A percentile compares a stretch with the other conserved stretches of the same genome.
phyloP scores from a whole-genome alignment of 345 rosid species.

The Salix purpurea region DNA sequence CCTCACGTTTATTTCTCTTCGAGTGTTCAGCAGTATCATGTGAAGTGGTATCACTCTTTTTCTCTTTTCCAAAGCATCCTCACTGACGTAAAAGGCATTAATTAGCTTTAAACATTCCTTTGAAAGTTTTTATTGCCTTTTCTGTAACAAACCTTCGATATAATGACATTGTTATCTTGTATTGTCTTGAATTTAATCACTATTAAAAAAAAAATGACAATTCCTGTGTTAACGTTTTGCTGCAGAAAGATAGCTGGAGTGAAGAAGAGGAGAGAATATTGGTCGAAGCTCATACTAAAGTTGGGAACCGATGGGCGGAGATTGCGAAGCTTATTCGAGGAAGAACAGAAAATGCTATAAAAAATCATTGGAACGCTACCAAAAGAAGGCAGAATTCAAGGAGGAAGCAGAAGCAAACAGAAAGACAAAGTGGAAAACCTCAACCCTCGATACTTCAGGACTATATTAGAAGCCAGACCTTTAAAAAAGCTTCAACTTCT shows the following conservation, averaged over 20 bases:
- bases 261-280: constrained; percentile 79
- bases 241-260: constrained; percentile 87
- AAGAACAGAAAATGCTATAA: constrained; percentile 82
- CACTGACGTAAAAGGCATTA: constrained; percentile 6
- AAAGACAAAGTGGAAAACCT: constrained; percentile 26
- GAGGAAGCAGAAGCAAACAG: constrained; percentile 47
- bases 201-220: background rate
- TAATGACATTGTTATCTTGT: background rate
- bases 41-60: constrained; percentile 11
- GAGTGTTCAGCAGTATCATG: constrained; percentile 22
- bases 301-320: constrained; percentile 96
- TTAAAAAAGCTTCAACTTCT: constrained; percentile 11
- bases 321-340: constrained; percentile 80
- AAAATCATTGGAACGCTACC: constrained; percentile 96
- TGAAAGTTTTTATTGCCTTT: background rate
- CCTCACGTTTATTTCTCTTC: constrained; percentile 9
- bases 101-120: constrained; percentile 9
- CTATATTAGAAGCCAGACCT: constrained; percentile 59
- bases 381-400: constrained; percentile 74
- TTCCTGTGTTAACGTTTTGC: background rate
- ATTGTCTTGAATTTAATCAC: background rate
- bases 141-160: background rate
- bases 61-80: constrained; percentile 1
- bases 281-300: constrained; percentile 63
- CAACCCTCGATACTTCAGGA: constrained; percentile 73